phyloP scores from a whole-genome alignment of 2,329 filamentous ascomycete genomes.

The Botrytis pseudocinerea region DNA sequence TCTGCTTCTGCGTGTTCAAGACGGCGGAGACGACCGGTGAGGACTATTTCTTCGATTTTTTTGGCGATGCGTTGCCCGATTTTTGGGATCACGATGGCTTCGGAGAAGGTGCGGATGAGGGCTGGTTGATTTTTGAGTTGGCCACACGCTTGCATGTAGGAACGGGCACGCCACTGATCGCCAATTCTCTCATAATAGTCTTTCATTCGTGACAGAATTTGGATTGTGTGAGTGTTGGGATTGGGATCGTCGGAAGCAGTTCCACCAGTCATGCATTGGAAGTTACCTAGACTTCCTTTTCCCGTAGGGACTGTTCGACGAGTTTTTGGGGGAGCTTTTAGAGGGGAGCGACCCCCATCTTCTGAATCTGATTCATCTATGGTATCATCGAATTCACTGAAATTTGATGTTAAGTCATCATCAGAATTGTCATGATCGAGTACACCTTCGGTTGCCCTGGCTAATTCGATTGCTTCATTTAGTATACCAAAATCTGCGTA shows the following conservation, averaged over 20 bases:
- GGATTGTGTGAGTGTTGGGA: conserved; percentile 75
- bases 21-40: conserved; percentile 68
- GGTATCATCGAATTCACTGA: conserved; percentile 38
- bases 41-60: conserved; percentile 88
- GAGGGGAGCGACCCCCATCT: conserved; percentile 31
- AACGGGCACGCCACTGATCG: conserved; percentile 73
- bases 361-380: conserved; percentile 39
- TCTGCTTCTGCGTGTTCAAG: conserved; percentile 71
- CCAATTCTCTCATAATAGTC: conserved; percentile 73
- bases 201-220: conserved; percentile 75
- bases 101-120: conserved; percentile 66
- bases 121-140: conserved; percentile 65
- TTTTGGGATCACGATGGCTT: conserved; percentile 66
- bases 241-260: conserved; percentile 50
- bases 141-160: conserved; percentile 77
- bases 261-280: conserved; percentile 56
- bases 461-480: conserved; percentile 6
- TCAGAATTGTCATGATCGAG: conserved; percentile 11
- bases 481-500: neutral
- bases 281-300: conserved; percentile 47
- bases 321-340: conserved; percentile 18
- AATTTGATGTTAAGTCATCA: conserved; percentile 7
- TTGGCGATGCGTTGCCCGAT: conserved; percentile 73
- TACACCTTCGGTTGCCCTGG: conserved; percentile 10
- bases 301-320: conserved; percentile 10